phyloP scores from a whole-genome alignment of 2,329 filamentous ascomycete genomes.

The Drechslerella coelobrocha region DNA sequence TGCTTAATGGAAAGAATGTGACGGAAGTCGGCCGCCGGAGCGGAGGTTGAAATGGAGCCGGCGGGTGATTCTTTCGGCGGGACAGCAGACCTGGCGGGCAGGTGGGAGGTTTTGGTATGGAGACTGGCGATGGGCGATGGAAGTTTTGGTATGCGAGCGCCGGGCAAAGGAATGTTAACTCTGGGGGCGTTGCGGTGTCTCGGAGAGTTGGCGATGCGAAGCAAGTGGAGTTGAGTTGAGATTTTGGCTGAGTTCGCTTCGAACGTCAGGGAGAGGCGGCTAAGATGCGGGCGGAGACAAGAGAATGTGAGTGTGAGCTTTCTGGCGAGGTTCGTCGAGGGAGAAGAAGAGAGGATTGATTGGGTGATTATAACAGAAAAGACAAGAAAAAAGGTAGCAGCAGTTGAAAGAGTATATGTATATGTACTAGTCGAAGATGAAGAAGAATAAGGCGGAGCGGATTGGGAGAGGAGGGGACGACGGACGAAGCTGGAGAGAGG shows the following conservation, averaged over 20 bases:
- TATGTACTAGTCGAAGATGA: constrained; percentile 60
- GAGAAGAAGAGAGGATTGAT: constrained; percentile 55
- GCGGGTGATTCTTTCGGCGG: background rate
- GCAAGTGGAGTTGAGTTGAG: constrained; percentile 1
- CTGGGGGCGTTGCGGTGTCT: constrained; percentile 9
- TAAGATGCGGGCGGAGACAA: background rate
- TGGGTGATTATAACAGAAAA: constrained; percentile 53
- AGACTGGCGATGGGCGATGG: constrained; percentile 18
- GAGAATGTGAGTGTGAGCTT: constrained; percentile 1
- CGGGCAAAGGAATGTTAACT: constrained; percentile 47
- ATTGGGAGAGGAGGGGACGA: constrained; percentile 53
- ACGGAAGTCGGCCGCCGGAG: constrained; percentile 15
- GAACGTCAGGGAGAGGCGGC: too few relatives aligned
- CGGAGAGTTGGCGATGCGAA: constrained; percentile 2
- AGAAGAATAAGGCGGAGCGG: constrained; percentile 58
- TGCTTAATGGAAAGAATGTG: constrained; percentile 41
- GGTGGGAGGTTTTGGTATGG: background rate
- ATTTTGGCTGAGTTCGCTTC: too few relatives aligned
- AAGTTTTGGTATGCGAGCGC: constrained; percentile 24
- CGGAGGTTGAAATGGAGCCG: constrained; percentile 14
- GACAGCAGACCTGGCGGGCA: background rate
- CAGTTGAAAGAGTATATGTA: constrained; percentile 54
- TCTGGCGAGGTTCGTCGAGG: constrained; percentile 4
- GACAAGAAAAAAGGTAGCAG: constrained; percentile 45
- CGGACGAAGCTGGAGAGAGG: constrained; percentile 57